Conservation (phyloP, 768 basidiomycete genomes). For the Mrakia frigida region DNA sequence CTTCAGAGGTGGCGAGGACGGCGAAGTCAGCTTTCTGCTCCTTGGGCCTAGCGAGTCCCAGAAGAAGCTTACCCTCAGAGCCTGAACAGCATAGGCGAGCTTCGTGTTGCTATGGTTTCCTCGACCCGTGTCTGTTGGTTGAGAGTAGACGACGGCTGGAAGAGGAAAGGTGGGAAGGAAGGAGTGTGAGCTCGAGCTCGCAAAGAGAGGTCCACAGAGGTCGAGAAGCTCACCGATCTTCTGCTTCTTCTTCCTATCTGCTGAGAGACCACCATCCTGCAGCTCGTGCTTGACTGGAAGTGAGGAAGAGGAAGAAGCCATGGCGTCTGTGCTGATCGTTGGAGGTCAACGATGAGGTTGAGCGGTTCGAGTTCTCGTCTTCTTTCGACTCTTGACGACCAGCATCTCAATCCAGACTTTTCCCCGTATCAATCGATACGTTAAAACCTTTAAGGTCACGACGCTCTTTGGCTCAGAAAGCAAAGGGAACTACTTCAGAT, state of each 20-base stretch:
- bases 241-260: background rate
- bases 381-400: background rate
- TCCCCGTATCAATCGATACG: too few relatives aligned
- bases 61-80: slow-evolving; percentile 60
- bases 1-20: background rate
- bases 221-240: background rate
- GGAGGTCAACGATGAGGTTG: background rate
- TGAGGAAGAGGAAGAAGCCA: background rate
- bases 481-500: too few relatives aligned
- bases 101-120: slow-evolving; percentile 81
- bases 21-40: background rate
- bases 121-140: slow-evolving; percentile 77
- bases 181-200: background rate
- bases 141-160: slow-evolving; percentile 72
- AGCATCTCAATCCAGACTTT: too few relatives aligned
- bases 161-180: background rate
- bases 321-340: slow-evolving; percentile 6
- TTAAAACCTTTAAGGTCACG: too few relatives aligned
- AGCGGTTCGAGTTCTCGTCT: background rate
- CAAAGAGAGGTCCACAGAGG: background rate
- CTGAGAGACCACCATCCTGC: background rate
- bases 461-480: too few relatives aligned
- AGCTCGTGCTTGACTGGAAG: background rate
- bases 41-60: background rate
- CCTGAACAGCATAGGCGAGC: slow-evolving; percentile 73